A percentile compares a stretch with the other conserved stretches of the same genome.
Evolutionary conservation across 345 rosid species (phyloP).

Genomic region (Eucalyptus grandis): DNA sequence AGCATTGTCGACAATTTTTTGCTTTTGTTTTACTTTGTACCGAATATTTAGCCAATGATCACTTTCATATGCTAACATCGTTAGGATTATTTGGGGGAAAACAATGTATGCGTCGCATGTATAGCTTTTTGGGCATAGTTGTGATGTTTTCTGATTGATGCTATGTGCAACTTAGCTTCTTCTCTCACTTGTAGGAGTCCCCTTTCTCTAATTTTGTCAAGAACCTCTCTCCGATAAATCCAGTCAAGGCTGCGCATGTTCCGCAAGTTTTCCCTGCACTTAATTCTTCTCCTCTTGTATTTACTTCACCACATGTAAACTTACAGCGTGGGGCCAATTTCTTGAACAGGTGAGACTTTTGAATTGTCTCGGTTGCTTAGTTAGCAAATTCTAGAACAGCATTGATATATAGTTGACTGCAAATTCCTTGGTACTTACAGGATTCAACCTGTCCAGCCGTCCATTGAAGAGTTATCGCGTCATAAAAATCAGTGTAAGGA

Average conservation of each 20-base stretch:
- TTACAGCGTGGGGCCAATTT: slow-evolving; percentile 3
- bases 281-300: slow-evolving; percentile 38
- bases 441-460: slow-evolving; percentile 1
- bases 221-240: slow-evolving; percentile 28
- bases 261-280: slow-evolving; percentile 17
- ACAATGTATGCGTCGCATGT: neutral
- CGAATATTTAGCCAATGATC: neutral
- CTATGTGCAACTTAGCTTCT: neutral
- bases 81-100: neutral
- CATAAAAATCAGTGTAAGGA: neutral
- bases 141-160: neutral
- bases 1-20: neutral
- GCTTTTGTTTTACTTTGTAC: neutral
- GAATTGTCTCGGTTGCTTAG: neutral
- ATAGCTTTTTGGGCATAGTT: neutral
- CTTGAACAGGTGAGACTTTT: slow-evolving; percentile 17
- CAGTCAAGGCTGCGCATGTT: slow-evolving; percentile 3
- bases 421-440: slow-evolving; percentile 2
- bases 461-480: neutral
- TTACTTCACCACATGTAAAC: slow-evolving; percentile 24
- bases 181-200: slow-evolving; percentile 23
- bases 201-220: slow-evolving; percentile 20
- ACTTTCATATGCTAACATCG: neutral
- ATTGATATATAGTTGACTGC: neutral
- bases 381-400: neutral